Evolutionary conservation across 78 protist species (phyloP), one percentile per base, ranked within the genome.

Genomic region (Monocercomonoides exilis): DNA sequence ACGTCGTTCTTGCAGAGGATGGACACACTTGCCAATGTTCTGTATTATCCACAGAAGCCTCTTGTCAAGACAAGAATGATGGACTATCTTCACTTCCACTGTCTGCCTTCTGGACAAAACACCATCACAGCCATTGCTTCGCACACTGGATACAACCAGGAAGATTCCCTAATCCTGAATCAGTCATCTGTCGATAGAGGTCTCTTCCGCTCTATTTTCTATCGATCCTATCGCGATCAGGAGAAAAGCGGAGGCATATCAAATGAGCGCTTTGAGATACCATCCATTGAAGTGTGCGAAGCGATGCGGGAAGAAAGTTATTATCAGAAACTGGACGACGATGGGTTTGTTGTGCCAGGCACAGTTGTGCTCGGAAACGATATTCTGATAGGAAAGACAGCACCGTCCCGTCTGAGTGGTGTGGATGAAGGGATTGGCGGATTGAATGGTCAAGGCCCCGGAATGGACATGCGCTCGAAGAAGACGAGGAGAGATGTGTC

Each of bases 91-190:
- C 92, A 93, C 63, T 98, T 96, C 94, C 85, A 89, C 87, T 96
- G 96, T 44, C 86, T 99, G 80, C 99, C 99, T 0, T 96, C 99
- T 0, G 99, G 99, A 77, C 95, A 93, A 81, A 99, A 99, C 90
- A 98, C 96, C 43, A 85, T 96, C 45, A 98, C 96, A 0, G 99
- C 98, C 36, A 96, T 99, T 89, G 86, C 92, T 4, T 94, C 97
- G 90, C 97, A 99, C 93, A 84, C 98, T 3, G 99, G 99, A 2
- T 99, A 97, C 95, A 98, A 99, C 92, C 99, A 98, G 90, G 99
- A 99, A 89, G 99, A 99, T 87, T 97, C 99, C 21, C 70, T 98
- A 43, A 95, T 99, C 81, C 85, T 99, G 94, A 96, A 91, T 91
- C 97, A 94, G 63, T 91, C 97, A 11, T 41, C 99, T 5, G 92